Conservation (phyloP, 2,329 filamentous ascomycete genomes). For the Pyrenochaeta sp. region DNA sequence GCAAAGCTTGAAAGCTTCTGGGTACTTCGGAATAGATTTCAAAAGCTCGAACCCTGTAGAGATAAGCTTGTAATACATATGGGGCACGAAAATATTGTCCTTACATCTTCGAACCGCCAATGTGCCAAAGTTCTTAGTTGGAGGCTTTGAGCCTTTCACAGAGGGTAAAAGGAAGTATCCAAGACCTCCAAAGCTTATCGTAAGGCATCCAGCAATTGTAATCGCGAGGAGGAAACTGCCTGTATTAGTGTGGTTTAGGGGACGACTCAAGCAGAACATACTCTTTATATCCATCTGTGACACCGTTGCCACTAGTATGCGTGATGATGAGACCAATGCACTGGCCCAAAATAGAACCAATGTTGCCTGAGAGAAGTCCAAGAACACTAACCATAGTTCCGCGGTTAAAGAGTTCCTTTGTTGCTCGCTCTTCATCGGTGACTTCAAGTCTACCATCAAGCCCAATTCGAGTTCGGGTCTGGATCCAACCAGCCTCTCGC, state of each 20-base stretch:
- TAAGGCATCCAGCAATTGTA: conserved; percentile 5
- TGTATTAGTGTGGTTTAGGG: too few species aligned
- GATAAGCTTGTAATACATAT: not conserved
- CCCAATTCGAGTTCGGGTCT: conserved; percentile 3
- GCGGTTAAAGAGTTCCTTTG: conserved; percentile 6
- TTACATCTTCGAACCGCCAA: conserved; percentile 5
- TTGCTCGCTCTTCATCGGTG: conserved; percentile 7
- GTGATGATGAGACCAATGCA: conserved; percentile 7
- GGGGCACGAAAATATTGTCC: not conserved
- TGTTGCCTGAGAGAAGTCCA: conserved; percentile 2
- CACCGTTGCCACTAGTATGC: conserved; percentile 3
- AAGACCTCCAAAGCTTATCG: conserved; percentile 4
- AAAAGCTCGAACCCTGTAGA: conserved; percentile 20
- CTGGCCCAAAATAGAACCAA: conserved; percentile 8
- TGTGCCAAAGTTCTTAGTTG: conserved; percentile 3
- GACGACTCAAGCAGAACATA: not conserved
- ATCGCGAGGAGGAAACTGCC: conserved; percentile 10
- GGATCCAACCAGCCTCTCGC: conserved; percentile 22
- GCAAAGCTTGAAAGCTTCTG: conserved; percentile 28
- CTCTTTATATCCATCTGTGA: conserved; percentile 8
- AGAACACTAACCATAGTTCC: conserved; percentile 11
- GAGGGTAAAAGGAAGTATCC: conserved; percentile 4
- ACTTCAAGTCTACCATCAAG: conserved; percentile 11
- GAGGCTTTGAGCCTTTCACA: conserved; percentile 8
- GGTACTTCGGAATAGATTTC: conserved; percentile 14